Percentiles rank a stretch among this genome's conserved stretches.
Evolutionary conservation across 768 basidiomycete species (phyloP).

Genomic region (Tulasnella calospora): DNA sequence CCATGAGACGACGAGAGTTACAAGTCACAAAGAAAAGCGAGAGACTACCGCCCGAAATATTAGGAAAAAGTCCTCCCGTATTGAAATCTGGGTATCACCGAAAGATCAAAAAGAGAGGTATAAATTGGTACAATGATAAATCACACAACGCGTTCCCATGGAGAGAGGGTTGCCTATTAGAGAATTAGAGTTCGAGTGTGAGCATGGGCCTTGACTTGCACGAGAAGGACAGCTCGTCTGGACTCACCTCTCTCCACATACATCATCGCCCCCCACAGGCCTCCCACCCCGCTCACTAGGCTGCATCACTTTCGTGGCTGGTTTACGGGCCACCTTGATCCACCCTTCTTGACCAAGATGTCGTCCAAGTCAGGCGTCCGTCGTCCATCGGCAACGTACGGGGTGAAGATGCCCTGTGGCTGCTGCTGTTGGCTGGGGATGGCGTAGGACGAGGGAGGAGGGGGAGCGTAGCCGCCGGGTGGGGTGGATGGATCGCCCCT

Average conservation of each 20-base stretch:
- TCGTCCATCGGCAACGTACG: conserved; percentile 22
- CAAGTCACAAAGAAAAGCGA: neutral
- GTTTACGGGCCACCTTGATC: neutral
- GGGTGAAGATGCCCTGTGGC: conserved; percentile 10
- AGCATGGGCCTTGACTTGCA: neutral
- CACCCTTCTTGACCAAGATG: conserved; percentile 14
- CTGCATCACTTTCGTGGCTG: neutral
- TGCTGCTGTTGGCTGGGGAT: conserved; percentile 2
- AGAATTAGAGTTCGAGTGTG: neutral
- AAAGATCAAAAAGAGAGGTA: neutral
- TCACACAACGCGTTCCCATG: neutral
- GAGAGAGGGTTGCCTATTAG: neutral
- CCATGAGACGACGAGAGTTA: neutral
- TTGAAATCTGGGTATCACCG: neutral
- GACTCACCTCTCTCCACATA: neutral
- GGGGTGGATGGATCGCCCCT: conserved; percentile 18
- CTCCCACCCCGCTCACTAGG: neutral
- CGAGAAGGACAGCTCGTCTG: neutral
- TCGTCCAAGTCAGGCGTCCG: conserved; percentile 19
- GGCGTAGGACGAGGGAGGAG: neutral
- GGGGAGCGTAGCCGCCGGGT: conserved; percentile 14
- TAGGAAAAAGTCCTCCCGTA: neutral
- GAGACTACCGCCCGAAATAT: neutral
- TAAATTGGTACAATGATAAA: neutral
- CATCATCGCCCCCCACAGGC: neutral